Base-by-base conservation (phyloP, 2,329 filamentous ascomycete species). In the Leptographium procerum region DNA sequence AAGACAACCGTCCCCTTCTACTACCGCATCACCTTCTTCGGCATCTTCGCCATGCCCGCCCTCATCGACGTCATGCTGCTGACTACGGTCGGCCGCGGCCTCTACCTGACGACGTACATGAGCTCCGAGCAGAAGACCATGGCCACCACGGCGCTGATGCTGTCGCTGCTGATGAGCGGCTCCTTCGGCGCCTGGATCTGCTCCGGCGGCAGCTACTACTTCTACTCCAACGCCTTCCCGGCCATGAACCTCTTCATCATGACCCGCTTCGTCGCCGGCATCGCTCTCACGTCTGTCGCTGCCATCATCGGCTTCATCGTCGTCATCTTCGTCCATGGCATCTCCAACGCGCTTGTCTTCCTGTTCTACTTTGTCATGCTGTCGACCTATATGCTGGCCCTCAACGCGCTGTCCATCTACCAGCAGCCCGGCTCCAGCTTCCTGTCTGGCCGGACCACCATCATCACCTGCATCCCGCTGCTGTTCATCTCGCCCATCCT, bases 121-220 rank as follows among this genome's bases (percentile, higher is more conserved):
- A 52, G 52, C 1, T 63, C 67, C 13, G 67, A 70, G 10, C 71
- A 80, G 57, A 72, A 74, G 57, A 69, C 72, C 54, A 78, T 75
- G 65, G 79, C 78, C 3, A 81, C 78, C 0, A 70, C 74, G 47
- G 79, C 77, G 2, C 66, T 82, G 50, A 78, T 82, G 75, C 74
- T 77, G 4, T 78, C 77, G 1, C 68, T 81, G 11, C 65, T 82
- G 19, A 68, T 82, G 36, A 80, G 76, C 19, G 79, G 79, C 55
- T 79, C 75, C 4, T 76, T 81, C 48, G 79, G 78, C 50, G 79
- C 78, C 2, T 81, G 78, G 79, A 80, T 82, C 53, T 76, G 77
- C 19, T 78, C 76, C 40, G 79, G 78, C 48, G 79, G 79, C 4
- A 77, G 76, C 28, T 82, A 81, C 66, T 82, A 82, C 61, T 73